These are phyloP conservation scores for Onygena corvina DNA, from an alignment of 2,329 filamentous ascomycete genomes.

Conservation along the genomic window DNA sequence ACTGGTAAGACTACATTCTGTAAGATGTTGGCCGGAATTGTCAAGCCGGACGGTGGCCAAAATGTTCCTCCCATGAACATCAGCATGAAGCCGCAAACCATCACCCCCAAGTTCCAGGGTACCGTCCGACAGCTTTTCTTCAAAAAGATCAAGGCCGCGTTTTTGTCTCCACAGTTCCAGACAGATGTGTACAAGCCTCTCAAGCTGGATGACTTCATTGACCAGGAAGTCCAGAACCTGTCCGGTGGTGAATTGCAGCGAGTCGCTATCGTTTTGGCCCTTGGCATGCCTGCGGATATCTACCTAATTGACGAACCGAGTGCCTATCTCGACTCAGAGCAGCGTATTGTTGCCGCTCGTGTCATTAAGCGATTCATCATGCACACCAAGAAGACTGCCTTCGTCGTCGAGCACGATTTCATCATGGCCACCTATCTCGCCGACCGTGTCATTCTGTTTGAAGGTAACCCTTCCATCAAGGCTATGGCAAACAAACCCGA, in stretches of 20 bases:
- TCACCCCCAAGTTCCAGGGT: constrained; percentile 94
- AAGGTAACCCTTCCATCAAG: constrained; percentile 80
- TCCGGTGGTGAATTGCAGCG: constrained; percentile 99
- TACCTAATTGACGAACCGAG: constrained; percentile 97
- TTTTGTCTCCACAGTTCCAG: constrained; percentile 95
- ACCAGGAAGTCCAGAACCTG: constrained; percentile 97
- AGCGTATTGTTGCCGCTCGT: constrained; percentile 91
- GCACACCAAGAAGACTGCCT: constrained; percentile 99
- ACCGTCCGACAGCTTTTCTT: constrained; percentile 97
- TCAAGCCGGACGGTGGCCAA: constrained; percentile 73
- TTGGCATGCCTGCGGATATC: constrained; percentile 91
- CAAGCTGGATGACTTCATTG: constrained; percentile 97
- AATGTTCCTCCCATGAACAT: constrained; percentile 90
- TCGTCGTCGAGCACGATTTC: constrained; percentile 99
- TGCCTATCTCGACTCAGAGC: constrained; percentile 95
- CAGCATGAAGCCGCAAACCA: constrained; percentile 98
- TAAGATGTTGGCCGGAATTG: constrained; percentile 80
- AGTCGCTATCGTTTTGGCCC: constrained; percentile 93
- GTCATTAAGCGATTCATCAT: constrained; percentile 99
- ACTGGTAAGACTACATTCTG: constrained; percentile 99
- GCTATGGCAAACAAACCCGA: constrained; percentile 82
- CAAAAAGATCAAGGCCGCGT: constrained; percentile 97
- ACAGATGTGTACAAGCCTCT: constrained; percentile 99
- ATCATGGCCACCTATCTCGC: constrained; percentile 81
- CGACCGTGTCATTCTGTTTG: constrained; percentile 96